Evolutionary conservation across 257 asterid genomes (phyloP).

Genomic region (Verbascum thapsus): DNA sequence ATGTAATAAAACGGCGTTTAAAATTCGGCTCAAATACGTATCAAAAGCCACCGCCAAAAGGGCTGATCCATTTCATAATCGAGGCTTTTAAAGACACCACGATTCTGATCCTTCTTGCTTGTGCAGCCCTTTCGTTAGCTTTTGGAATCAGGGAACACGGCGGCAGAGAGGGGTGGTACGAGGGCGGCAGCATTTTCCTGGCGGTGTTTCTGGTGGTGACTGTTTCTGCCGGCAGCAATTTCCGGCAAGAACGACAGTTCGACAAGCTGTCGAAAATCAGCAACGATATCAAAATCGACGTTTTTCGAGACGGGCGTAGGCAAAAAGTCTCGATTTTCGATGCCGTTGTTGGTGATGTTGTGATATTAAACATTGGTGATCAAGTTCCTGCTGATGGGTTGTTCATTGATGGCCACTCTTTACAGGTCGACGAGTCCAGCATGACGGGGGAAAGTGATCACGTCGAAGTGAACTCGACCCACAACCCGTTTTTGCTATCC

Average conservation of each 20-base stretch:
- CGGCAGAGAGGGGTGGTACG: slow-evolving; percentile 50
- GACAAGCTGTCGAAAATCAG: slow-evolving; percentile 51
- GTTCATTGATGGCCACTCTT: slow-evolving; percentile 43
- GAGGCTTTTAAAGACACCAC: slow-evolving; percentile 54
- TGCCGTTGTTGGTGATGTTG: slow-evolving; percentile 56
- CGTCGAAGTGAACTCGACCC: slow-evolving; percentile 33
- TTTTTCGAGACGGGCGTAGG: slow-evolving; percentile 46
- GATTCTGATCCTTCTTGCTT: slow-evolving; percentile 46
- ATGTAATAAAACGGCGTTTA: slow-evolving; percentile 24
- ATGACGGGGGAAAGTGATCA: slow-evolving; percentile 45
- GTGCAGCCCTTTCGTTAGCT: slow-evolving; percentile 52
- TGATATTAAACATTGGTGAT: slow-evolving; percentile 50
- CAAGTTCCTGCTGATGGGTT: slow-evolving; percentile 73
- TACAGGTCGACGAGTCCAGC: slow-evolving; percentile 55
- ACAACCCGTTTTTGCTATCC: slow-evolving; percentile 50
- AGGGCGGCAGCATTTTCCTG: slow-evolving; percentile 60
- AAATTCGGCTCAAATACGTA: slow-evolving; percentile 52
- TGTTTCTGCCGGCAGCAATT: slow-evolving; percentile 53
- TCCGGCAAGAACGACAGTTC: slow-evolving; percentile 54
- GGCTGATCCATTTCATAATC: slow-evolving; percentile 35
- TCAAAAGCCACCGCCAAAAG: slow-evolving; percentile 43
- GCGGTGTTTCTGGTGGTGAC: slow-evolving; percentile 58
- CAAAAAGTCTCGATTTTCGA: slow-evolving; percentile 45
- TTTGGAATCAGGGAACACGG: slow-evolving; percentile 57
- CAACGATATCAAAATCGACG: slow-evolving; percentile 42